Evolutionary conservation across 345 rosid species (phyloP), one percentile per base, ranked within the genome.

Genomic region (Syzygium oleosum): DNA sequence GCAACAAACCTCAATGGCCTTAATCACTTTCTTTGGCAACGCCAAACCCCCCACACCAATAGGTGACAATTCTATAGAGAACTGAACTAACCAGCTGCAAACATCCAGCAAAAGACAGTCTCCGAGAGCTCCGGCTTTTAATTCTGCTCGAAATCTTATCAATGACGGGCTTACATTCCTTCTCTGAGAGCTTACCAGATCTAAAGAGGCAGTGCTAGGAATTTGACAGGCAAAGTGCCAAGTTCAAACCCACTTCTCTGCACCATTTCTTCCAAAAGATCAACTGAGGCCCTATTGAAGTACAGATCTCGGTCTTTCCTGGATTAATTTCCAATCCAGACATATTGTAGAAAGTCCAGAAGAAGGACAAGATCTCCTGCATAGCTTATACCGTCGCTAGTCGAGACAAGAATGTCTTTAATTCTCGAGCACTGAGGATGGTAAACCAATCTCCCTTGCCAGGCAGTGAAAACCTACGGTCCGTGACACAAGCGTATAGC

Each of bases 1-100:
- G 0, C 65, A 25, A 22, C 53, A 11, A 83, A 38, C 11, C 53
- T 51, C 85, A 0, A 51, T 43, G 2, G 15, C 52, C 9, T 12
- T 51, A n/a, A n/a, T n/a, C n/a, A 6, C 52, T 43, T 83, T 83
- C n/a, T 49, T 12, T 17, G 51, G 85, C 29, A 83, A 22, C 15
- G 5, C 31, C 0, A 23, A 46, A 12, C 29, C 65, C 85, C 9
- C 17, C 19, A 23, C 12, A 5, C 31, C 14, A 25, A 51, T 0
- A 83, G 55, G 17, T 12, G 1, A 46, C 21, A 10, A n/a, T 59
- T 59, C 31, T 27, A 51, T 38, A 19, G 52, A 51, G 55, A 38
- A 51, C 55, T 13, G 85, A 83, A 25, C 12, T 49, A 41, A 83
- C 14, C 51, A 83, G 52, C 25, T 21, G 59, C 58, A 29, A 25